These are phyloP conservation scores for Teunomyces pallodes DNA, from an alignment of 805 yeast genomes.

Conservation along the genomic window DNA sequence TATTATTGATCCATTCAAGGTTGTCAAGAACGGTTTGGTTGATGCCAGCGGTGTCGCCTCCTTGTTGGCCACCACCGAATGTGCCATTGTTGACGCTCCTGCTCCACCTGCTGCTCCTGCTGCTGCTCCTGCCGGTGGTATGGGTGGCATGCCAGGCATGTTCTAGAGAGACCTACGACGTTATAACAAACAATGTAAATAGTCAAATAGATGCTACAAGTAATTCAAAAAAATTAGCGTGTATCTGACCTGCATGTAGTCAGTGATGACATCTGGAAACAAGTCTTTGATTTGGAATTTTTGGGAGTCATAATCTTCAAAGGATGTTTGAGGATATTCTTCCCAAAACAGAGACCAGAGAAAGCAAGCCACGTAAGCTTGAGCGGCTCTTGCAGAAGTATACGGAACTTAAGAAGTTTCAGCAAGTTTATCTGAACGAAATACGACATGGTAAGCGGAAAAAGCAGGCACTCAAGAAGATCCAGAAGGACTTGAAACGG, in stretches of 20 bases:
- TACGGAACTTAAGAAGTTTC: slow-evolving; percentile 14
- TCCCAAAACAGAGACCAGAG: not conserved
- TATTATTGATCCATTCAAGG: slow-evolving; percentile 98
- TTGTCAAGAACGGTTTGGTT: slow-evolving; percentile 90
- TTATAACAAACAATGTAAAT: slow-evolving; percentile 1
- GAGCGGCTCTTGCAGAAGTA: slow-evolving; percentile 13
- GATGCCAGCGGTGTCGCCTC: slow-evolving; percentile 99
- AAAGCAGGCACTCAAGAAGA: slow-evolving; percentile 16
- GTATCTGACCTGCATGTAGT: not conserved
- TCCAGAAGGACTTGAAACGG: slow-evolving; percentile 24
- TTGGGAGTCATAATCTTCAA: not conserved
- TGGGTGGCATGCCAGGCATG: slow-evolving; percentile 58
- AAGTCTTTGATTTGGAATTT: not conserved
- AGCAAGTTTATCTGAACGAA: slow-evolving; percentile 9
- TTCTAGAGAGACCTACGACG: slow-evolving; percentile 5
- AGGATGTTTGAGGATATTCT: slow-evolving; percentile 9
- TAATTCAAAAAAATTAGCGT: not conserved
- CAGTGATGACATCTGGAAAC: not conserved
- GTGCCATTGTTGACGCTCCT: slow-evolving; percentile 96
- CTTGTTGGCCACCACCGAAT: slow-evolving; percentile 94
- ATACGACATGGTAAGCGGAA: slow-evolving; percentile 5
- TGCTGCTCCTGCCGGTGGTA: slow-evolving; percentile 60
- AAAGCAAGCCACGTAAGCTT: slow-evolving; percentile 3
- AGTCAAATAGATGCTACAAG: slow-evolving; percentile 1
- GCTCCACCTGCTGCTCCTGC: slow-evolving; percentile 62